Evolutionary conservation across 163 green algal genomes (phyloP).

Genomic region (Scenedesmus sp.): DNA sequence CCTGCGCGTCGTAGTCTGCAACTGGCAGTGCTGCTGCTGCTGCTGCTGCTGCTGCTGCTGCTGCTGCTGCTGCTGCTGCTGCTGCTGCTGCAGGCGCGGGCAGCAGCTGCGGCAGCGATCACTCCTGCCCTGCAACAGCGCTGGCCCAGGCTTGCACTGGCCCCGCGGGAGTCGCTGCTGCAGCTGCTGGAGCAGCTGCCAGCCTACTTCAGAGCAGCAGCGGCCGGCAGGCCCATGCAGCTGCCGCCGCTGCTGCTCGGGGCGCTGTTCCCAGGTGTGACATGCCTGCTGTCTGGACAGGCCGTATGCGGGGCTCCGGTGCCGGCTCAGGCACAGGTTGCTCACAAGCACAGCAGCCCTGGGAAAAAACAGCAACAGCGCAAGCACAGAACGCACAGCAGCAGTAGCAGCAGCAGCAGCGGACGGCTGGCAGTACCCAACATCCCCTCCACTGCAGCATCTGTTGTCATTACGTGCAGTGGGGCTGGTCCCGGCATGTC

Average conservation of each 20-base stretch:
- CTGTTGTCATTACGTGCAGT: neutral
- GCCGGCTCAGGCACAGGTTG: neutral
- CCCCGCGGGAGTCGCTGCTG: slow-evolving; percentile 1
- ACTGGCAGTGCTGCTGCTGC: no score
- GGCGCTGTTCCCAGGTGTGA: slow-evolving; percentile 7
- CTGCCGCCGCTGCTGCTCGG: neutral
- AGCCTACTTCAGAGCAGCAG: neutral
- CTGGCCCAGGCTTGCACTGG: slow-evolving; percentile 6
- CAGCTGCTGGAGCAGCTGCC: slow-evolving; percentile 37
- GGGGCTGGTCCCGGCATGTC: neutral
- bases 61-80: neutral
- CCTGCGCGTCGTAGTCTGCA: no score
- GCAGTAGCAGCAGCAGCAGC: neutral
- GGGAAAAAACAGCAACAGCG: neutral
- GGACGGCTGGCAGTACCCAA: no score
- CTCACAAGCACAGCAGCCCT: neutral
- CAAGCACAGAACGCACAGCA: neutral
- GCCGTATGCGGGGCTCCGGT: neutral
- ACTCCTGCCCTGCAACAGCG: slow-evolving; percentile 22
- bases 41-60: no score
- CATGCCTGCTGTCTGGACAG: neutral
- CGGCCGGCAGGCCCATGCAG: neutral
- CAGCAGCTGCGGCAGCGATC: neutral
- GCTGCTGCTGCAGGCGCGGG: neutral
- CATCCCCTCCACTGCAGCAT: neutral